Evolutionary conservation across 768 basidiomycete species (phyloP), one percentile per base, ranked within the genome.

Genomic region (Botryobasidium botryosum): DNA sequence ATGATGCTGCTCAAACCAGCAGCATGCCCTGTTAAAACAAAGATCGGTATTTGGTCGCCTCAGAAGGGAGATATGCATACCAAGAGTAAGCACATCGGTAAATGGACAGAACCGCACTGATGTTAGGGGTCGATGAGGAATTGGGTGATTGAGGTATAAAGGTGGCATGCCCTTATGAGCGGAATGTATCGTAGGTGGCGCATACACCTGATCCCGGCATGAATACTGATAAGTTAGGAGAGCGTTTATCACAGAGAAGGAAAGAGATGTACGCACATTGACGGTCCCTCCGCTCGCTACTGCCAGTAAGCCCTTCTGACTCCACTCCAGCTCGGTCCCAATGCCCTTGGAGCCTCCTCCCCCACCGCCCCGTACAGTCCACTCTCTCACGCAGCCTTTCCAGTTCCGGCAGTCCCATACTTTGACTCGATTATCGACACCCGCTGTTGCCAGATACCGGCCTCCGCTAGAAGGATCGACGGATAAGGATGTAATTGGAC

Each of bases 381-480:
- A 82, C 67, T 60, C 79, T 47, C 86, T 67, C 28, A 99, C 72
- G 3, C 77, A 74, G 6, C 83, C 81, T 51, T 82, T 87, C 90
- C 90, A 96, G 64, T 88, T 94, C 46, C 94, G 64, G 56, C 82
- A 86, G 62, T 97, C 94, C 94, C 94, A 99, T 1, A 97, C 69
- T 55, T 96, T 97, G 41, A 99, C 81, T 0, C 64, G 73, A 0
- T 88, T 80, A 56, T 99, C 94, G 50, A 77, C 67, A 0, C 91
- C 91, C 1, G 80, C 69, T 0, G 87, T 92, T 1, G 85, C 81
- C 79, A 94, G 83, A 55, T 94, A 91, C 25, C 87, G 59, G 1
- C 92, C 92, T 1, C 80, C 79, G 5, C 76, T 68, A 0, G 53
- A 56, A 6, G 82, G 79, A 59, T 97, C 92, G 4, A 94, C 72